Base-by-base conservation (phyloP, 2,329 filamentous ascomycete genomes). In the Paracamarosporium sp. region DNA sequence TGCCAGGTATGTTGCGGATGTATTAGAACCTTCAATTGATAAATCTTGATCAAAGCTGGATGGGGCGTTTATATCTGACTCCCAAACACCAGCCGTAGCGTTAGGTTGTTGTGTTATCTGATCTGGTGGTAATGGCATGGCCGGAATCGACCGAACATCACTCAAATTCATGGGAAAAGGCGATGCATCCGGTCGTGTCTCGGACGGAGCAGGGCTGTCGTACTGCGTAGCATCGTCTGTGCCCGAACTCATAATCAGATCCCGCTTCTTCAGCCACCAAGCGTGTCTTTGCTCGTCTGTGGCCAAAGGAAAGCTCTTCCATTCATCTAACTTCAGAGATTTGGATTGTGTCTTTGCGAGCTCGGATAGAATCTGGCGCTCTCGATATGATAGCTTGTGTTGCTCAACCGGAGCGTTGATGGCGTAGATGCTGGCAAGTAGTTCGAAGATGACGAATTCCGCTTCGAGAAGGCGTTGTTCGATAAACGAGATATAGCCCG, bases 401-500 rank as follows among this genome's bases (percentile, higher is more conserved):
- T 53, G 44, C 13, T 56, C 48, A 15, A 64, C 57, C 13, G 58
- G 54, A 15, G 50, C 27, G 2, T 56, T 59, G 40, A 55, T 51
- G 3, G 57, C 60, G 28, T 66, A 61, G n/a, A 64, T 36, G 8
- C 56, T 40, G 15, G 63, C 60, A 7, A 66, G 55, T 11, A 67
- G 56, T 31, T 68, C 67, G 20, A 69, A 41, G 11, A 62, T 50
- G 5, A 66, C 55, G 5, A 64, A n/a, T 43, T 69, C 67, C 7
- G 62, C 65, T 28, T 70, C 66, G 2, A 65, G 25, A 5, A 70
- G 62, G 17, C 66, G 60, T 45, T 66, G 61, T 48, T 70, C 67
- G 28, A 70, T 55, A 15, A 56, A 57, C 8, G 63, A 61, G 20
- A 67, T 60, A 41, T 70, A 70, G 2, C 66, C 67, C 13, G 63